Conservation (phyloP, 1,139 yeast genomes). For the Debaryomyces psychrophilus region DNA sequence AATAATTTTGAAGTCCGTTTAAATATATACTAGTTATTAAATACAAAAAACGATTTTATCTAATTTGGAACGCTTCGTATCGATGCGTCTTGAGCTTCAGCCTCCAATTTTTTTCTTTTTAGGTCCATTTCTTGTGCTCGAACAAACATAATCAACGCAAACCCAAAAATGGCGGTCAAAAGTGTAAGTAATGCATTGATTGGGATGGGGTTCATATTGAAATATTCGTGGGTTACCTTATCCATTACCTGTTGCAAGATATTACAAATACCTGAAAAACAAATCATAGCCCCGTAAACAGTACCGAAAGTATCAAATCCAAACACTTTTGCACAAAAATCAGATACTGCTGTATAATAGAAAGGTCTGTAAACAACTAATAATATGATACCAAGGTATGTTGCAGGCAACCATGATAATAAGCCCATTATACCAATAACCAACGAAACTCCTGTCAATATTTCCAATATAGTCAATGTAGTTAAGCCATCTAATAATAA, state of each 20-base stretch:
- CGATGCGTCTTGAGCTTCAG: conserved; percentile 65
- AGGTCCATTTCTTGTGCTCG: conserved; percentile 53
- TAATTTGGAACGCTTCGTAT: conserved; percentile 51
- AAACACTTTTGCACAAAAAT: conserved; percentile 88
- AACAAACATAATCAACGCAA: conserved; percentile 54
- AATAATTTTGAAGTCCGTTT: conserved; percentile 8
- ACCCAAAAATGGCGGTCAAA: conserved; percentile 59
- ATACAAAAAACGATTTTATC: conserved; percentile 6
- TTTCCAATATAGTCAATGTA: conserved; percentile 58
- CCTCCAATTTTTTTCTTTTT: conserved; percentile 56
- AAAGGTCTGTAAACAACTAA: conserved; percentile 90
- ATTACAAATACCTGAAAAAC: conserved; percentile 78
- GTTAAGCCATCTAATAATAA: conserved; percentile 73
- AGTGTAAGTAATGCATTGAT: conserved; percentile 60
- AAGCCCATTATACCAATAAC: conserved; percentile 71
- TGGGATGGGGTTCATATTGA: conserved; percentile 77
- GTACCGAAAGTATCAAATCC: conserved; percentile 93
- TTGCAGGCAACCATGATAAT: conserved; percentile 52
- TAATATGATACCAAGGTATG: conserved; percentile 64
- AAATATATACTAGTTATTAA: conserved; percentile 3
- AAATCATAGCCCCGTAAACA: conserved; percentile 84
- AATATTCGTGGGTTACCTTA: conserved; percentile 63
- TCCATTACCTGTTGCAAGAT: conserved; percentile 73
- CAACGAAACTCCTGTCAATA: conserved; percentile 58
- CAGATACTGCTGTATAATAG: conserved; percentile 89